phyloP scores from a whole-genome alignment of 2,329 filamentous ascomycete genomes.

The Fusarium haematococcum region DNA sequence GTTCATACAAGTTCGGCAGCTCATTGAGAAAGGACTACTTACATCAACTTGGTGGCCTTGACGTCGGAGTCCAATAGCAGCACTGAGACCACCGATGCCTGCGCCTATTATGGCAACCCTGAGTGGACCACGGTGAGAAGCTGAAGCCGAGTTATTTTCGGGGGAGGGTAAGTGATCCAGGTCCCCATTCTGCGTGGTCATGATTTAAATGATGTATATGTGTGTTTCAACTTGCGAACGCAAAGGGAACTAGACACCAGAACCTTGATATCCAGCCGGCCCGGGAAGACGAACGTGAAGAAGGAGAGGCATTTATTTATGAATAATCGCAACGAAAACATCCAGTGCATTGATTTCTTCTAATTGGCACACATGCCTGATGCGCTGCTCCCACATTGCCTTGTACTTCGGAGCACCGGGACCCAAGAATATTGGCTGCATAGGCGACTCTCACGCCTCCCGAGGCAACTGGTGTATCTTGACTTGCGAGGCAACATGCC shows the following conservation, averaged over 20 bases:
- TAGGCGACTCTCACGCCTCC: background rate
- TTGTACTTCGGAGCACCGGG: background rate
- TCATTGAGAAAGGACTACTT: background rate
- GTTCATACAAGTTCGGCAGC: background rate
- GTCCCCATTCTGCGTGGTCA: background rate
- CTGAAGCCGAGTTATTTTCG: background rate
- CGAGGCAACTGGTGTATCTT: background rate
- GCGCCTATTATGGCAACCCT: constrained; percentile 30
- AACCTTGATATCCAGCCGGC: background rate
- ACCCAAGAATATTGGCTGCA: background rate
- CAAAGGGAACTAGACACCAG: background rate
- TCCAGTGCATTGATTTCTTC: background rate
- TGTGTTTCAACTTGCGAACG: background rate
- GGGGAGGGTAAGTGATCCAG: background rate
- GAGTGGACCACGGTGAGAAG: background rate
- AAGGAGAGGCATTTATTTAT: background rate
- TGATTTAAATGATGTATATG: background rate
- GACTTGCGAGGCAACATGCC: background rate
- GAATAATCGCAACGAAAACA: background rate
- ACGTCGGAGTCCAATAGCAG: constrained; percentile 61
- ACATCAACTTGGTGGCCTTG: constrained; percentile 57
- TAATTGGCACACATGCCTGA: background rate
- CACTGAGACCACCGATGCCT: constrained; percentile 62
- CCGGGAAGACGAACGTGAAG: background rate
- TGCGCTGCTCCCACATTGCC: background rate